Base-by-base conservation (phyloP, 495 filamentous ascomycete species). In the Daldinia bambusicola region DNA sequence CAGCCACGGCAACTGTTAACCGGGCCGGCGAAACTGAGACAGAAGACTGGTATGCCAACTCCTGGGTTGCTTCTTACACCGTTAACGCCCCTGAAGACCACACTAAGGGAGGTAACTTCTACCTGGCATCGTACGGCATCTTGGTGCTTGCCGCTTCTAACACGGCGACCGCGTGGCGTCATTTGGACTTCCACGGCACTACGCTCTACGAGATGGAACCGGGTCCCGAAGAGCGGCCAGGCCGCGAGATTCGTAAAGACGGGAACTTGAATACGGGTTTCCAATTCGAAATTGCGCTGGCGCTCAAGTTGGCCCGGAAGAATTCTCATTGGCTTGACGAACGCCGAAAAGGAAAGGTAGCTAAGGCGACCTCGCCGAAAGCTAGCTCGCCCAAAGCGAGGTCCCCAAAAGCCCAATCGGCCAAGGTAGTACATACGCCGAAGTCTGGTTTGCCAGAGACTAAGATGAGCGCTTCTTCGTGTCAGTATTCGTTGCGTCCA, bases 101-200 rank as follows among this genome's bases (percentile, higher is more conserved):
- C 1, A 38, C 32, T 4, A 43, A 20, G 3, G 32, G 41, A 9
- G 20, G 32, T 5, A 53, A 66, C 30, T 50, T 66, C 4, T 70
- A 66, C 18, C 41, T 66, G 18, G 52, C 61, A 3, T 22, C 38
- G 9, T 66, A 66, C 38, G 67, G 67, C 32, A 56, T 70, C 36
- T 18, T 70, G 53, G 9, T 70, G 43, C 37, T 50, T 3, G 32
- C 53, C 4, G 51, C 38, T 1, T 31, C 16, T 13, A 70, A 70
- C 62, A 66, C 67, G 4, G 52, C 30, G 4, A 13, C 16, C 4
- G 58, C 61, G 3, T 66, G 67, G 67, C 37, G 14, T 14, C 13
- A 52, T 14, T 14, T 16, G 3, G 66, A 69, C 34, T 22, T 37
- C 12, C 40, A 66, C 9, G 61, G 53, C n/a, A 52, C 61, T 0